These are phyloP conservation scores for Ettlia oleoabundans DNA, from an alignment of 139 green algal species.

Conservation along the genomic window DNA sequence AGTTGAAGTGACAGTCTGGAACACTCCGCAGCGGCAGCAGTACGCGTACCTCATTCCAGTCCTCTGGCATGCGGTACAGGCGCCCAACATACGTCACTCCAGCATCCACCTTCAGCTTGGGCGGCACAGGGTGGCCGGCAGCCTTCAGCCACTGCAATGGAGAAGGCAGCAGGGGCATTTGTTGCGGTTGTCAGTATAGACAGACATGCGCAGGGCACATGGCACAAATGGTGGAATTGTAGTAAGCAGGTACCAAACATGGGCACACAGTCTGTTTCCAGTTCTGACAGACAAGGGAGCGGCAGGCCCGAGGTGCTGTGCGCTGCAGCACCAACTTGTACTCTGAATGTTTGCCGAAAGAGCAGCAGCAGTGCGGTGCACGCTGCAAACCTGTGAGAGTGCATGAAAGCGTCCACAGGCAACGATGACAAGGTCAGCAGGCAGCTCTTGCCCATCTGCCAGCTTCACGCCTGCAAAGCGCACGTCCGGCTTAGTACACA, in stretches of 20 bases:
- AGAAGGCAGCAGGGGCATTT: not conserved
- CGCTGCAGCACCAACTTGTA: not conserved
- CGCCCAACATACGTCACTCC: not conserved
- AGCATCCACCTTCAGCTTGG: not conserved
- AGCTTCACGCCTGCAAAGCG: conserved; percentile 15
- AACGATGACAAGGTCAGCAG: conserved; percentile 25
- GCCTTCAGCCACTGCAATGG: conserved; percentile 13
- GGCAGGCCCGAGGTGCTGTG: too few relatives aligned
- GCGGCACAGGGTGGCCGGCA: not conserved
- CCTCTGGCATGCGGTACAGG: not conserved
- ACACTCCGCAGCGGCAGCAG: not conserved
- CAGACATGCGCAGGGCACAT: too few relatives aligned
- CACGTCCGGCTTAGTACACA: too few relatives aligned
- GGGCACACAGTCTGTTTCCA: too few relatives aligned
- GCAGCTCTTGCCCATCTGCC: not conserved
- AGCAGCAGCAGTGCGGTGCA: too few relatives aligned
- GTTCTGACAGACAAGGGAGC: too few relatives aligned
- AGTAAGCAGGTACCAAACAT: too few relatives aligned
- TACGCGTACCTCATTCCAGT: not conserved
- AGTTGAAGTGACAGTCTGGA: not conserved
- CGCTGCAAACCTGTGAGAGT: not conserved
- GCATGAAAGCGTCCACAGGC: not conserved
- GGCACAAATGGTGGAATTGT: too few relatives aligned
- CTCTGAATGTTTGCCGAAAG: too few relatives aligned
- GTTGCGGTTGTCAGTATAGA: not conserved